These are phyloP conservation scores for Nemania sp. DNA, from an alignment of 2,329 filamentous ascomycete species.

Conservation along the genomic window DNA sequence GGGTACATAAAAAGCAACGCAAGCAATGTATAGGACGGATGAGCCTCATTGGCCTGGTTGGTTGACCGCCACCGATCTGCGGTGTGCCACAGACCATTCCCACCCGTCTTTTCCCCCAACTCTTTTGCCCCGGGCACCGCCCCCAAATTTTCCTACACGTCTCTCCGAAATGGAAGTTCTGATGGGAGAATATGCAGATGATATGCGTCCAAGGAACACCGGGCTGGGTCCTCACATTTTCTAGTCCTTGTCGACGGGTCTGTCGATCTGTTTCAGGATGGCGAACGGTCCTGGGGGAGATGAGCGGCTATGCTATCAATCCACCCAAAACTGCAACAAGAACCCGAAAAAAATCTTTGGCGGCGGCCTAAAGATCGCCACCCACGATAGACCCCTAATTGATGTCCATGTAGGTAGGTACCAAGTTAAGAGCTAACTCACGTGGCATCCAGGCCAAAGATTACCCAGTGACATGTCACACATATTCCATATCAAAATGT, in stretches of 20 bases:
- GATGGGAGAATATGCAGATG: conserved; percentile 24
- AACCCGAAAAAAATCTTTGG: background rate
- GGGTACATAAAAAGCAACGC: background rate
- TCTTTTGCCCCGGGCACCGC: background rate
- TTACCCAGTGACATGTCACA: conserved; percentile 25
- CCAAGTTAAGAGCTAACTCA: conserved; percentile 14
- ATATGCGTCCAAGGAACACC: conserved; percentile 26
- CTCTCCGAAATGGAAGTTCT: conserved; percentile 4
- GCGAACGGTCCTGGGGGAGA: conserved; percentile 4
- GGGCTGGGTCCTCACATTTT: conserved; percentile 24
- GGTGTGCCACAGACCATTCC: conserved; percentile 10
- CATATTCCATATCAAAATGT: background rate
- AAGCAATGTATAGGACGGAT: background rate
- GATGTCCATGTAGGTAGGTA: background rate
- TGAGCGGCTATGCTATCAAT: background rate
- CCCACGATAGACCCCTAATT: background rate
- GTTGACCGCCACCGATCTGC: conserved; percentile 35
- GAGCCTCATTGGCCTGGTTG: conserved; percentile 17
- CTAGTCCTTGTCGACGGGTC: conserved; percentile 5
- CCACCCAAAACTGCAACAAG: background rate
- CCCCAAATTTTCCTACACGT: background rate
- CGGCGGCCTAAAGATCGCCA: background rate
- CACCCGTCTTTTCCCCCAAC: background rate
- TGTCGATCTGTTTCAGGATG: conserved; percentile 37
- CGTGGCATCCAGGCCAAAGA: conserved; percentile 19